Conservation (phyloP, 1,139 yeast genomes). For the Blastobotrys apis region DNA sequence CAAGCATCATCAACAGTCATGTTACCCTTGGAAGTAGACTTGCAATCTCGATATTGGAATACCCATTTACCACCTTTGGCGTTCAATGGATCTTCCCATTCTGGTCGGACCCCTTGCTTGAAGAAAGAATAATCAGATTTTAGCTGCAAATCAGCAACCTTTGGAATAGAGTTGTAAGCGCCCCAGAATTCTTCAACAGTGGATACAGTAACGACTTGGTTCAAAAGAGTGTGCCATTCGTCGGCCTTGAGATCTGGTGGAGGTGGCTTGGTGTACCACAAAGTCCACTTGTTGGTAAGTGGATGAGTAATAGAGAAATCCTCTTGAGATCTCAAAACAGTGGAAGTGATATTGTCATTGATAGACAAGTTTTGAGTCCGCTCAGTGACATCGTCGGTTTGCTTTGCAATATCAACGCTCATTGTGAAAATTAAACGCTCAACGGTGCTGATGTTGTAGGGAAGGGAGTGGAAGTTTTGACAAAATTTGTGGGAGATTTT, state of each 20-base stretch:
- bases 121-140: slow-evolving; percentile 95
- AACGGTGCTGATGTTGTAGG: no score
- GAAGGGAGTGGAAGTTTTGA: no score
- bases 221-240: slow-evolving; percentile 89
- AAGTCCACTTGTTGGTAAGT: slow-evolving; percentile 87
- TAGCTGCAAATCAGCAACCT: slow-evolving; percentile 84
- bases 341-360: slow-evolving; percentile 29
- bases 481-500: no score
- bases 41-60: slow-evolving; percentile 61
- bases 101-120: slow-evolving; percentile 93
- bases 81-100: slow-evolving; percentile 94
- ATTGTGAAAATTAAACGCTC: no score
- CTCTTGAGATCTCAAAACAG: slow-evolving; percentile 63
- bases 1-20: slow-evolving; percentile 65
- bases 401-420: slow-evolving; percentile 2
- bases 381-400: slow-evolving; percentile 23
- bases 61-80: slow-evolving; percentile 95
- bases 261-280: slow-evolving; percentile 88
- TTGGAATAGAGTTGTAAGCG: slow-evolving; percentile 87
- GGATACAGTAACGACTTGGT: slow-evolving; percentile 86
- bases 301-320: slow-evolving; percentile 86
- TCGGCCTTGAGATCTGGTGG: slow-evolving; percentile 53
- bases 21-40: slow-evolving; percentile 7
- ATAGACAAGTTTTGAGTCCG: slow-evolving; percentile 25
- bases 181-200: slow-evolving; percentile 99